phyloP scores from a whole-genome alignment of 1,284 basidiomycete species.

The Trichosporon asahii region DNA sequence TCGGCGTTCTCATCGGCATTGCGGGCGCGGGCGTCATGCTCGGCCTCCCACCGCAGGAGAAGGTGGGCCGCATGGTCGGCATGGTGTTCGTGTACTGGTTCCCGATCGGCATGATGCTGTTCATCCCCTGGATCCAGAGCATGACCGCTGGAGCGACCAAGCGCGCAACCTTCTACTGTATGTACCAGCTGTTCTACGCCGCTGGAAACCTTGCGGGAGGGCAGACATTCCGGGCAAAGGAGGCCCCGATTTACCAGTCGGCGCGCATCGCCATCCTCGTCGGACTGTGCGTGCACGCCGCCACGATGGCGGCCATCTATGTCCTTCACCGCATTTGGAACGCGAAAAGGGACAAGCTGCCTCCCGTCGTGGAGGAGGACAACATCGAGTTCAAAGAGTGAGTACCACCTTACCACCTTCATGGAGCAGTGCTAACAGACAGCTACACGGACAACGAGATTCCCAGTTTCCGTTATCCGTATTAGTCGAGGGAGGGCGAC shows the following conservation, averaged over 20 bases:
- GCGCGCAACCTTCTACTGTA: neutral
- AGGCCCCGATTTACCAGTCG: constrained; percentile 9
- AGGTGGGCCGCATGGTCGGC: neutral
- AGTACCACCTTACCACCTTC: neutral
- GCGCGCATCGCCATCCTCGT: constrained; percentile 6
- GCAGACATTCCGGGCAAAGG: constrained; percentile 19
- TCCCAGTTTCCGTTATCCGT: neutral
- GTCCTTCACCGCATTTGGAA: neutral
- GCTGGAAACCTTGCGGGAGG: constrained; percentile 21
- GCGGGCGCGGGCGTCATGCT: neutral
- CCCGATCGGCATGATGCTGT: constrained; percentile 1
- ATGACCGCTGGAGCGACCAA: neutral
- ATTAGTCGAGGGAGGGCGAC: neutral
- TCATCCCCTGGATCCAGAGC: constrained; percentile 1
- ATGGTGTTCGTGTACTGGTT: neutral
- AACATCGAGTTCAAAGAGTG: constrained; percentile 5
- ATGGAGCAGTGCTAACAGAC: neutral
- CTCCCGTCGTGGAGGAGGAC: neutral
- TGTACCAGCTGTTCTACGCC: constrained; percentile 7
- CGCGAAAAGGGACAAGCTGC: neutral
- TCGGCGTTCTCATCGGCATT: neutral
- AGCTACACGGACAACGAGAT: neutral
- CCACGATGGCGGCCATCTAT: neutral
- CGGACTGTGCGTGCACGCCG: neutral
- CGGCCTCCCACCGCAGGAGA: neutral